Percentiles rank a stretch among this genome's conserved stretches.
These are phyloP conservation scores for Isatis tinctoria DNA, from an alignment of 345 rosid genomes.

Conservation along the genomic window DNA sequence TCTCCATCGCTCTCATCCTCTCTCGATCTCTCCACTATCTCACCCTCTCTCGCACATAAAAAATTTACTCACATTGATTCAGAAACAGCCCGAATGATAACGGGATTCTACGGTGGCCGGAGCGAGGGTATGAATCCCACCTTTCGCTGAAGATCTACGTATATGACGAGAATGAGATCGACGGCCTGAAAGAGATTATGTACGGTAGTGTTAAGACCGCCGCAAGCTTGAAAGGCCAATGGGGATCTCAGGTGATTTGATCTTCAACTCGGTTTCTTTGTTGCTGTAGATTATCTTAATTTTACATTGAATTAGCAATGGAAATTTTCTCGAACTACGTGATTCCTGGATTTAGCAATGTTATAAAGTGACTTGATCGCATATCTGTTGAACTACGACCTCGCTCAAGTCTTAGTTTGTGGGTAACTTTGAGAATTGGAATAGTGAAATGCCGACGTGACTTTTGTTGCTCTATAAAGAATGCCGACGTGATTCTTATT, in stretches of 20 bases:
- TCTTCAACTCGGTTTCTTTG: neutral
- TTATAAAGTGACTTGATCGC: neutral
- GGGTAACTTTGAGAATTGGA: too few relatives aligned
- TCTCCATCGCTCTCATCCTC: too few relatives aligned
- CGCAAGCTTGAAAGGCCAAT: slow-evolving; percentile 80
- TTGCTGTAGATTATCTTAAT: too few relatives aligned
- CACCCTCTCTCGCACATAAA: too few relatives aligned
- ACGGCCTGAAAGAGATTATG: slow-evolving; percentile 64
- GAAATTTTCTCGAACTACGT: neutral
- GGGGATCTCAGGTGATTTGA: slow-evolving; percentile 89
- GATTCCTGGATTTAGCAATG: slow-evolving; percentile 10
- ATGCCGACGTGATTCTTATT: too few relatives aligned
- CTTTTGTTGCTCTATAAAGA: too few relatives aligned
- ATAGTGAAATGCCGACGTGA: too few relatives aligned
- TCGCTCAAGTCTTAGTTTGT: too few relatives aligned
- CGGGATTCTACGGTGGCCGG: slow-evolving; percentile 53
- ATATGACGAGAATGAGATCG: slow-evolving; percentile 82
- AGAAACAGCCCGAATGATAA: slow-evolving; percentile 18
- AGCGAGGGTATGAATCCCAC: slow-evolving; percentile 56
- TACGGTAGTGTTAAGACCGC: slow-evolving; percentile 59
- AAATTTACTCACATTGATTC: too few relatives aligned
- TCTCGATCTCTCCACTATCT: too few relatives aligned
- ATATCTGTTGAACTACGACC: too few relatives aligned
- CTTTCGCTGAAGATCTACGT: slow-evolving; percentile 77
- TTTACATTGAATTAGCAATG: neutral